Conservation (phyloP, 2,329 filamentous ascomycete genomes). For the Verticillium longisporum region DNA sequence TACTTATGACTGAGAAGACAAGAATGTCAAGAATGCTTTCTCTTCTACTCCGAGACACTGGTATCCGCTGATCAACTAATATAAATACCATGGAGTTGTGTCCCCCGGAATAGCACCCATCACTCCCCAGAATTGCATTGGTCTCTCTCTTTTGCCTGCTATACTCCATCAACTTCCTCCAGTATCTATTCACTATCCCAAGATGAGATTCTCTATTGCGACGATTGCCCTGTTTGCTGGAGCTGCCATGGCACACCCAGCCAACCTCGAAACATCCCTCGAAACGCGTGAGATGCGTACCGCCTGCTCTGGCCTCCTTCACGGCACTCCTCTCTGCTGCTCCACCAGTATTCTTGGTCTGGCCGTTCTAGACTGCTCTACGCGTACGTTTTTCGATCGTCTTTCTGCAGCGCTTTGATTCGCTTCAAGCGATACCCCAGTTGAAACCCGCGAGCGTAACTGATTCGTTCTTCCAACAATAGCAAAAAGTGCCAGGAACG, state of each 20-base stretch:
- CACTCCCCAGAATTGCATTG: too few relatives aligned
- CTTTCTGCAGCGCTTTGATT: background rate
- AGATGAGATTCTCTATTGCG: constrained; percentile 10
- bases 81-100: too few relatives aligned
- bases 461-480: background rate
- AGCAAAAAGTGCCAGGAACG: background rate
- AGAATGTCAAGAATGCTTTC: too few relatives aligned
- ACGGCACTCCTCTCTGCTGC: constrained; percentile 47
- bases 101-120: too few relatives aligned
- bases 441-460: background rate
- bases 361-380: constrained; percentile 48
- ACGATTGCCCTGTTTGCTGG: constrained; percentile 12
- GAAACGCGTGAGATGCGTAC: constrained; percentile 25
- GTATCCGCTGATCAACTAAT: too few relatives aligned
- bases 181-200: background rate
- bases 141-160: background rate
- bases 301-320: constrained; percentile 35
- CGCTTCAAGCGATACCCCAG: background rate
- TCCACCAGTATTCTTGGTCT: constrained; percentile 54
- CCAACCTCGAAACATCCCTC: constrained; percentile 26
- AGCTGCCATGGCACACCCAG: constrained; percentile 18
- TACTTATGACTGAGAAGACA: too few relatives aligned
- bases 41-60: too few relatives aligned
- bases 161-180: background rate
- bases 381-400: background rate